phyloP scores from a whole-genome alignment of 805 yeast genomes.

The Barnettozyma wickerhamii region DNA sequence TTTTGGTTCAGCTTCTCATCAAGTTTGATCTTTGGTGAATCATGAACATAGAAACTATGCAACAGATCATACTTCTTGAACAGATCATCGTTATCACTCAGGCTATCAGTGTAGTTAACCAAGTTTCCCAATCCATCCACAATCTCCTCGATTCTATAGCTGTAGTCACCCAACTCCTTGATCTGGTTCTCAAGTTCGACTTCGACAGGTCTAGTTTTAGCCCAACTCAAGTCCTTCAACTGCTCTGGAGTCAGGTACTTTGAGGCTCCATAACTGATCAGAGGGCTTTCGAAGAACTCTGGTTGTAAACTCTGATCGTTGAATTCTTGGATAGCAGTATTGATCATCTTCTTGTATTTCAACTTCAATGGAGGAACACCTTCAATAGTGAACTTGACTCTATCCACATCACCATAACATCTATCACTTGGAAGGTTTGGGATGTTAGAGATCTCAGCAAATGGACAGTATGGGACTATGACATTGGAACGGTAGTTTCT shows the following conservation, averaged over 20 bases:
- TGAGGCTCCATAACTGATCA: conserved; percentile 30
- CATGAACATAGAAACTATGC: conserved; percentile 48
- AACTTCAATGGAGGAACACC: conserved; percentile 81
- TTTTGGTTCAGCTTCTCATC: conserved; percentile 34
- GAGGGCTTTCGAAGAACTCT: conserved; percentile 47
- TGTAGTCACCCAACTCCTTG: conserved; percentile 45
- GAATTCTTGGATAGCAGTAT: conserved; percentile 30
- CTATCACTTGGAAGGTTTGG: conserved; percentile 34
- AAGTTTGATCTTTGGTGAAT: conserved; percentile 48
- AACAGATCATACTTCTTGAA: conserved; percentile 33
- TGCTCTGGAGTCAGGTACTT: conserved; percentile 29
- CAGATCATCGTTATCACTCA: conserved; percentile 24
- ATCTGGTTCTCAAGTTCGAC: conserved; percentile 40
- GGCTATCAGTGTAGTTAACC: conserved; percentile 36
- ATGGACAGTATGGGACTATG: conserved; percentile 74
- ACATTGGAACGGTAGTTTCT: conserved; percentile 59
- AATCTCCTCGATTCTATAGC: conserved; percentile 53
- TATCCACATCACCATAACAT: conserved; percentile 61
- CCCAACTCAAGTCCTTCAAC: conserved; percentile 38
- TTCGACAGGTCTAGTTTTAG: conserved; percentile 37
- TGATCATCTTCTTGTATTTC: conserved; percentile 45
- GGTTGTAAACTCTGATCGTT: conserved; percentile 47
- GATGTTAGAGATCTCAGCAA: conserved; percentile 47
- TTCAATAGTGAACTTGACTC: conserved; percentile 46
- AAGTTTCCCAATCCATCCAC: conserved; percentile 66